Evolutionary conservation across 768 basidiomycete species (phyloP).

Genomic region (Amanita exitialis): DNA sequence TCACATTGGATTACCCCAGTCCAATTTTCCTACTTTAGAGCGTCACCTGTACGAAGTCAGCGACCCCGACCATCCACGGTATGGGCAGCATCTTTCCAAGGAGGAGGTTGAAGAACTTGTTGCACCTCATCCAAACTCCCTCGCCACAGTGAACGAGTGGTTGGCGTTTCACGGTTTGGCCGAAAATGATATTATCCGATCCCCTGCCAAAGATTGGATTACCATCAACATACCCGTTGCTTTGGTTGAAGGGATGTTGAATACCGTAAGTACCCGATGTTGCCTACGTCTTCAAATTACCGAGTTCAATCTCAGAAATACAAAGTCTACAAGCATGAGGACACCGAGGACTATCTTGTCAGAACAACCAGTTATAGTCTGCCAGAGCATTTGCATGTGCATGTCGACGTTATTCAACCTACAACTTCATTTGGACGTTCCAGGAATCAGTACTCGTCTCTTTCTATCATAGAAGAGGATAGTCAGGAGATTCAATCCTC

Average conservation of each 20-base stretch:
- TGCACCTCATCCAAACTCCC: conserved; percentile 44
- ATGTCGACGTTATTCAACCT: conserved; percentile 59
- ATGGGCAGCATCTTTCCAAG: conserved; percentile 51
- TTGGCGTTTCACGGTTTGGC: conserved; percentile 42
- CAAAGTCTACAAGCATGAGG: conserved; percentile 38
- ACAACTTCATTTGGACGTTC: conserved; percentile 57
- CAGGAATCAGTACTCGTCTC: conserved; percentile 31
- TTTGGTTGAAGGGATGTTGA: conserved; percentile 57
- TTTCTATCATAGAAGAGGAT: conserved; percentile 19
- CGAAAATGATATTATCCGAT: conserved; percentile 35
- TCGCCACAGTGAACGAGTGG: conserved; percentile 52
- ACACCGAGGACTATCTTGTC: conserved; percentile 39
- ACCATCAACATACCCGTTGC: conserved; percentile 44
- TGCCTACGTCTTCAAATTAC: not conserved
- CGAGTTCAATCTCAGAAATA: conserved; percentile 24
- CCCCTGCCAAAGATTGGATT: conserved; percentile 61
- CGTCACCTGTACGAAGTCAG: conserved; percentile 45
- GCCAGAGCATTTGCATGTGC: conserved; percentile 42
- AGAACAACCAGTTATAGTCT: conserved; percentile 60
- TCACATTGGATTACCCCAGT: conserved; percentile 47
- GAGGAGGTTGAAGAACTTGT: conserved; percentile 56
- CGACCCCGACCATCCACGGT: conserved; percentile 41
- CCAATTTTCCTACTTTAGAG: conserved; percentile 37
- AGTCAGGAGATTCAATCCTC: conserved; percentile 10
- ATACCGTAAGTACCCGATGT: conserved; percentile 26